A percentile compares a stretch with the other conserved stretches of the same genome.
Conservation (phyloP, 2,329 filamentous ascomycete genomes). For the Bertia moriformis region DNA sequence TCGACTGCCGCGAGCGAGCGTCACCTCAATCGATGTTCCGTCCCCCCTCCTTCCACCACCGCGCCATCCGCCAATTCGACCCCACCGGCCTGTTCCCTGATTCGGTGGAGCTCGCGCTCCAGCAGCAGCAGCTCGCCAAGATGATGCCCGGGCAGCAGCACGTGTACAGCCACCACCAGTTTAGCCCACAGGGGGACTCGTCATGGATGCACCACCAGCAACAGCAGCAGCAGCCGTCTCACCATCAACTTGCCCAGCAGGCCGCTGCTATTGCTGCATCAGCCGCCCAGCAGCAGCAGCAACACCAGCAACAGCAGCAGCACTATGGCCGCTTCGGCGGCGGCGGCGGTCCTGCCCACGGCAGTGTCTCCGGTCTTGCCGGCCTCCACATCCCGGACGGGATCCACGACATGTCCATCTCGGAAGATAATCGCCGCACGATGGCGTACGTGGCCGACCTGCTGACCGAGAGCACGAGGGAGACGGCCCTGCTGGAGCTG, state of each 20-base stretch:
- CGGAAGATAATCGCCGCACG: conserved; percentile 89
- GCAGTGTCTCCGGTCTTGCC: conserved; percentile 19
- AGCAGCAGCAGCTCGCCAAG: too few relatives aligned
- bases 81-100: too few relatives aligned
- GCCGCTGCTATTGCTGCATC: conserved; percentile 36
- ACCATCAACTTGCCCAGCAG: conserved; percentile 40
- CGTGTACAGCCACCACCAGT: conserved; percentile 55
- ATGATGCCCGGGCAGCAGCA: conserved; percentile 48
- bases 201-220: conserved; percentile 59
- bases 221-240: conserved; percentile 45
- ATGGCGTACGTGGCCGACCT: conserved; percentile 85
- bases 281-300: conserved; percentile 30
- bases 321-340: conserved; percentile 61
- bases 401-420: conserved; percentile 51
- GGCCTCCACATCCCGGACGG: conserved; percentile 36
- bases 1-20: too few relatives aligned
- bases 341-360: conserved; percentile 38
- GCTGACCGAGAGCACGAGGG: conserved; percentile 72
- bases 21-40: too few relatives aligned
- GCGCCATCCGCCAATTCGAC: too few relatives aligned
- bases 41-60: too few relatives aligned
- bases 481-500: conserved; percentile 81
- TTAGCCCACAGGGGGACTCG: conserved; percentile 45
- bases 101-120: too few relatives aligned
- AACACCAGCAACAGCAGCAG: too few relatives aligned